These are phyloP conservation scores for Camillea tinctor DNA, from an alignment of 2,329 filamentous ascomycete genomes.

Conservation along the genomic window DNA sequence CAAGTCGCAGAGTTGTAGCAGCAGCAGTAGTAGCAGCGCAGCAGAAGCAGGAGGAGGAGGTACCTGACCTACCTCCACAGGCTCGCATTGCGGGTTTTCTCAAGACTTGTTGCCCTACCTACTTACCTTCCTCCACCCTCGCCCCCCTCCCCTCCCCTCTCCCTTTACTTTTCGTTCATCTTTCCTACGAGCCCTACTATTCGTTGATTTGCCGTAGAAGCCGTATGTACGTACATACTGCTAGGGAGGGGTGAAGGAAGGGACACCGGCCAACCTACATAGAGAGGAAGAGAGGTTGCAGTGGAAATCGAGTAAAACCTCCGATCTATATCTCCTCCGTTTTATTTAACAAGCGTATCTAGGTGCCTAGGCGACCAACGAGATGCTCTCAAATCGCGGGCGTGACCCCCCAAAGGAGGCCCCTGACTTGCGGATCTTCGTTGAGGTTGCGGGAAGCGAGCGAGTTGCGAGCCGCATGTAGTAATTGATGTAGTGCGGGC, in stretches of 20 bases:
- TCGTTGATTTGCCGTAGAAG: background rate
- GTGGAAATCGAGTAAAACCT: constrained; percentile 20
- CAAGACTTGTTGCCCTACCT: background rate
- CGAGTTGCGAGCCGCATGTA: constrained; percentile 14
- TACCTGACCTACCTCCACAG: no score
- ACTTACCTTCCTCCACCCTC: background rate
- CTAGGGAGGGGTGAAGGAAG: background rate
- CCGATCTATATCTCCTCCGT: constrained; percentile 4
- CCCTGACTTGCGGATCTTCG: constrained; percentile 14
- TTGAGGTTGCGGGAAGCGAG: background rate
- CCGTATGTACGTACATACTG: no score
- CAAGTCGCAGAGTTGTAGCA: background rate
- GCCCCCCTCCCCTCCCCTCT: background rate
- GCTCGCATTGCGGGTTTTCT: background rate
- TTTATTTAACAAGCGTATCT: background rate
- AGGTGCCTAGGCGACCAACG: background rate
- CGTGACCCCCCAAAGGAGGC: constrained; percentile 15
- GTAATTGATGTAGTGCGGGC: background rate
- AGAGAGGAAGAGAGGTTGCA: constrained; percentile 1
- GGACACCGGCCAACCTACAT: no score
- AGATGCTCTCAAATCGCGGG: constrained; percentile 17
- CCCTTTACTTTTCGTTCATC: background rate
- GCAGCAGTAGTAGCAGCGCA: background rate
- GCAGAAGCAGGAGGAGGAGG: background rate
- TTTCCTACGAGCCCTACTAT: background rate